phyloP scores from a whole-genome alignment of 1,139 yeast genomes.

The Sugiyamaella novakii region DNA sequence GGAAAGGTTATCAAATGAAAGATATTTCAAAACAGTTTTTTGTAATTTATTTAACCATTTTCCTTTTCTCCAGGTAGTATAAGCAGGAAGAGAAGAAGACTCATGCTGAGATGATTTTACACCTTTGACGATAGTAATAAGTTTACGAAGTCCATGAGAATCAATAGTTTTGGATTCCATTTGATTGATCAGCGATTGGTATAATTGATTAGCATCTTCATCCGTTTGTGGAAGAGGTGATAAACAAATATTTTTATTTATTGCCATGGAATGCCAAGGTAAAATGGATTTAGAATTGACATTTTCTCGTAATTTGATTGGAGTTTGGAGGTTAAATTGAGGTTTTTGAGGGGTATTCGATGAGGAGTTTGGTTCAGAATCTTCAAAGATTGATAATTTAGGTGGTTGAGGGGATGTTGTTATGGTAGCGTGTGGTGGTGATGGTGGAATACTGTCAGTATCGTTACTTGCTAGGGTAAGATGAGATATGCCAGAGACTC shows the following conservation, averaged over 20 bases:
- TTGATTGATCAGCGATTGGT: constrained; percentile 28
- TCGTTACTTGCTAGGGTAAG: too few species aligned
- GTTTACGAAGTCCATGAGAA: constrained; percentile 34
- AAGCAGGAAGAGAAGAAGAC: constrained; percentile 23
- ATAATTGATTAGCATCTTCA: constrained; percentile 32
- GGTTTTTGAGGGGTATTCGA: constrained; percentile 6
- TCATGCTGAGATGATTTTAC: constrained; percentile 1
- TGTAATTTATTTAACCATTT: constrained; percentile 27
- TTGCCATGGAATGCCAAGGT: constrained; percentile 29
- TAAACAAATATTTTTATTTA: constrained; percentile 29
- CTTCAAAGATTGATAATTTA: constrained; percentile 26
- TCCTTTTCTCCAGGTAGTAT: constrained; percentile 30
- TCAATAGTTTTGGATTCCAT: constrained; percentile 29
- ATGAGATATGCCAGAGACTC: constrained; percentile 2
- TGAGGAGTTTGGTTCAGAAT: constrained; percentile 19
- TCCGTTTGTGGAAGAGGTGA: constrained; percentile 32
- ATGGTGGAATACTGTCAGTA: not conserved
- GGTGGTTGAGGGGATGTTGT: constrained; percentile 13
- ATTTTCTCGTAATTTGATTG: constrained; percentile 20
- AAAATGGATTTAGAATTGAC: constrained; percentile 7
- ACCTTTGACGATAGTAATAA: constrained; percentile 31
- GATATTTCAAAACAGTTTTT: constrained; percentile 25
- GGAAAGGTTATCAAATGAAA: constrained; percentile 21
- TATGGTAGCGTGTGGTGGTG: not conserved
- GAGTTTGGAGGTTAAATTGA: constrained; percentile 7